Evolutionary conservation across 371 early-diverging fungal genomes (phyloP).

Genomic region (Rhizopus stolonifer): DNA sequence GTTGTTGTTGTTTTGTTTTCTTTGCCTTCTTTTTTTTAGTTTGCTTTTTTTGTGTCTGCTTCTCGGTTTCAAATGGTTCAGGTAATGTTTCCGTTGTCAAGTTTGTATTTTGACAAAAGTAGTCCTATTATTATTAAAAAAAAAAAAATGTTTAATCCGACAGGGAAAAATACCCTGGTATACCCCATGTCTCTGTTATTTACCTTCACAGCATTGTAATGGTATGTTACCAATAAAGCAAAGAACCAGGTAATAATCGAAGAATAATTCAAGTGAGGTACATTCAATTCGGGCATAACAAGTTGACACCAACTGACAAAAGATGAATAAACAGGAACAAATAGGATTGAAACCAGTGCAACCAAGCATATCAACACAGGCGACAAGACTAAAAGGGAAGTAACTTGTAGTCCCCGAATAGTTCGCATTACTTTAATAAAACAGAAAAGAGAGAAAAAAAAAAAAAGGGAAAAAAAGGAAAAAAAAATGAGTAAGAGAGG

Average conservation of each 20-base stretch:
- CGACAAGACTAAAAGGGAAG: constrained; percentile 14
- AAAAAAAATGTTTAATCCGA: constrained; percentile 2
- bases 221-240: neutral
- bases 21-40: neutral
- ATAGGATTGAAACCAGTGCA: constrained; percentile 12
- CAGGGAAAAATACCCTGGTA: constrained; percentile 8
- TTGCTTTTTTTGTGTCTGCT: neutral
- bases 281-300: neutral
- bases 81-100: neutral
- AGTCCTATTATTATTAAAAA: neutral
- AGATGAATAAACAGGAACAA: constrained; percentile 6
- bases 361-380: constrained; percentile 11
- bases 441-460: no score
- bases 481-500: no score
- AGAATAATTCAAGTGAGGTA: neutral
- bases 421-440: constrained; percentile 11
- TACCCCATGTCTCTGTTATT: neutral
- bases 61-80: neutral
- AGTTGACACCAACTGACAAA: neutral
- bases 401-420: constrained; percentile 14
- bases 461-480: no score
- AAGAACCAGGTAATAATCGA: neutral
- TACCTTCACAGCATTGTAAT: neutral
- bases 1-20: neutral
- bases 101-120: neutral